Base-by-base conservation (phyloP, 1,284 basidiomycete species). In the Naganishia cerealis region DNA sequence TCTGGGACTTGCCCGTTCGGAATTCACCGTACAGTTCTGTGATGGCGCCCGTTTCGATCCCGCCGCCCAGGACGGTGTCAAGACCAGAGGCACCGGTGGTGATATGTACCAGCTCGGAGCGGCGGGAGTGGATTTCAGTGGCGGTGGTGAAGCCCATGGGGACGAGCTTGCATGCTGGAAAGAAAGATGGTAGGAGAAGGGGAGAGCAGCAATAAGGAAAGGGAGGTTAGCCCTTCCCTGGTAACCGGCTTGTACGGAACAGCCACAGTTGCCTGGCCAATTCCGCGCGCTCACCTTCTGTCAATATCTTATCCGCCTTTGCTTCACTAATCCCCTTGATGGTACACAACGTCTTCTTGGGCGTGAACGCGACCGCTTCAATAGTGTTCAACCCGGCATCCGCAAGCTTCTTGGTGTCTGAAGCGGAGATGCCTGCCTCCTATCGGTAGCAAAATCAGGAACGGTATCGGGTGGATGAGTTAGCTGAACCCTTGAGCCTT, bases 11-110 rank as follows among this genome's bases (percentile, higher is more conserved):
- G 68, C 96, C 96, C 10, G 96, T 99, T 73, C 96, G 85, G 82
- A 98, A 99, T 82, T 99, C 96, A 69, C 96, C 96, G 82, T 97
- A 99, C 29, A 99, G 83, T 80, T 99, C 96, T 0, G 96, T 99
- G 78, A 99, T 97, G 0, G 94, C 91, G 48, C 96, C 96, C 13
- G 96, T 99, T 83, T 99, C 96, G 75, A 99, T 92, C 9, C 96
- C 96, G 67, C 91, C 96, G 74, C 96, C 96, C 2, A 99, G 85
- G 29, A 99, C 86, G 1, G 93, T 92, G 81, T 99, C 95, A 36
- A 99, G 85, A 72, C 97, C 94, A 75, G 94, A 94, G 1, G 92
- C 94, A 9, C 96, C 96, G 0, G 96, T 99, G 1, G 94, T 95
- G 73, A 99, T 96, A 78, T 92, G 91, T 18, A 99, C 92, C 54